phyloP scores from a whole-genome alignment of 352 stramenopile genomes.

The Plasmopara muralis region DNA sequence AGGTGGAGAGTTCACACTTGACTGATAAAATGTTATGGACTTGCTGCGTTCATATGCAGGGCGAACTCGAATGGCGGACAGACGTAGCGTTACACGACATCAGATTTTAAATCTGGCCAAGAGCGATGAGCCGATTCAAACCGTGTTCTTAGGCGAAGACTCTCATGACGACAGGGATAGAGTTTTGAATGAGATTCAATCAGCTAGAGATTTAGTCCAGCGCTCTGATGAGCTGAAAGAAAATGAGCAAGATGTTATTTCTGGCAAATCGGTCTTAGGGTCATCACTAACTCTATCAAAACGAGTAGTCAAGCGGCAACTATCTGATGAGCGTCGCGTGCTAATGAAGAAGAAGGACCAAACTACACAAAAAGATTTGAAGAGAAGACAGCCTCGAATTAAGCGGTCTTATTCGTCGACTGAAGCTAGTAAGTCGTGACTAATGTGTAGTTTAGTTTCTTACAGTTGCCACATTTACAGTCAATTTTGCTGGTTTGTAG shows the following conservation, averaged over 20 bases:
- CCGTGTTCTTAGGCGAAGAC: neutral
- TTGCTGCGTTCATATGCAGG: slow-evolving; percentile 5
- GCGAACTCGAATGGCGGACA: slow-evolving; percentile 8
- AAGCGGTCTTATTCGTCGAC: neutral
- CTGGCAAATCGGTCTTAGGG: neutral
- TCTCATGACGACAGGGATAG: neutral
- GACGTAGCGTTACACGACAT: slow-evolving; percentile 1
- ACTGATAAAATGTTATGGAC: neutral
- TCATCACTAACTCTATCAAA: neutral
- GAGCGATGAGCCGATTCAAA: slow-evolving; percentile 6
- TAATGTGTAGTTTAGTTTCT: neutral
- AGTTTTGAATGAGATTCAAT: neutral
- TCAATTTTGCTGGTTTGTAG: neutral
- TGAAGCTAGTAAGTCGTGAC: neutral
- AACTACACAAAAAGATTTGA: neutral
- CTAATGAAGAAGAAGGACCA: slow-evolving; percentile 1
- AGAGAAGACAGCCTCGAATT: neutral
- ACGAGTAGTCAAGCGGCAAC: slow-evolving; percentile 9
- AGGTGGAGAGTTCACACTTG: neutral
- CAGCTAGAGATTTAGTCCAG: neutral
- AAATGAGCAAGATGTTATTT: neutral
- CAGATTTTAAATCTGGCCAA: slow-evolving; percentile 4
- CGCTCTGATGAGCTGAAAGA: neutral
- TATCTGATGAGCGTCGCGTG: slow-evolving; percentile 9
- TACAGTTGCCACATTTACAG: neutral